A percentile compares a stretch with the other conserved stretches of the same genome.
Evolutionary conservation across 2,329 filamentous ascomycete genomes (phyloP).

Genomic region (Monilinia laxa): DNA sequence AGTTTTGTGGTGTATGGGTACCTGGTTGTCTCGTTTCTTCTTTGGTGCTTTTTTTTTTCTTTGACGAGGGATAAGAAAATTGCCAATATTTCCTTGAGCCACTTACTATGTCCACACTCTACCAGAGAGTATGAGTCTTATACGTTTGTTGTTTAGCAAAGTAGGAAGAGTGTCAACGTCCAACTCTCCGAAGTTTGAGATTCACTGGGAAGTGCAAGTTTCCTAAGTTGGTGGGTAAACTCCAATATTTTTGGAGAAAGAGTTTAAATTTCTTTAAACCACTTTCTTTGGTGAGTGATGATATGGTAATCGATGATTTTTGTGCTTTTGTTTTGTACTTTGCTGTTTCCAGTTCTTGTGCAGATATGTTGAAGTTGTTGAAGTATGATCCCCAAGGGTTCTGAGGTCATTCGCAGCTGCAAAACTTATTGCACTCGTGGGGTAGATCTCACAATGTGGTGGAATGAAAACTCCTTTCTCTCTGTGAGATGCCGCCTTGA

Average conservation of each 20-base stretch:
- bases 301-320: not conserved
- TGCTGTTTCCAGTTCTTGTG: not conserved
- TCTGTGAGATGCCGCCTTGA: not conserved
- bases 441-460: not conserved
- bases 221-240: not conserved
- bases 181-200: not conserved
- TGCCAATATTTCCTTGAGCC: not conserved
- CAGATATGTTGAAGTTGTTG: not conserved
- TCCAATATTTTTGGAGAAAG: not conserved
- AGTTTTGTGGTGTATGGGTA: too few species aligned
- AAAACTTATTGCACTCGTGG: fast-evolving
- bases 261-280: not conserved
- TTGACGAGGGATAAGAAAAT: not conserved
- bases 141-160: not conserved
- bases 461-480: not conserved
- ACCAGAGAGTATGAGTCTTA: not conserved
- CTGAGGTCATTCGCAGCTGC: not conserved
- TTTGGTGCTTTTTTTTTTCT: not conserved
- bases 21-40: too few species aligned
- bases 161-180: not conserved
- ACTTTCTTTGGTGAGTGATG: not conserved
- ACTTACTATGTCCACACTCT: not conserved
- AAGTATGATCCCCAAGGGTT: not conserved
- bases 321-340: not conserved
- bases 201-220: not conserved